Base-by-base conservation (phyloP, 257 asterid species). In the Nicotiana tabacum region DNA sequence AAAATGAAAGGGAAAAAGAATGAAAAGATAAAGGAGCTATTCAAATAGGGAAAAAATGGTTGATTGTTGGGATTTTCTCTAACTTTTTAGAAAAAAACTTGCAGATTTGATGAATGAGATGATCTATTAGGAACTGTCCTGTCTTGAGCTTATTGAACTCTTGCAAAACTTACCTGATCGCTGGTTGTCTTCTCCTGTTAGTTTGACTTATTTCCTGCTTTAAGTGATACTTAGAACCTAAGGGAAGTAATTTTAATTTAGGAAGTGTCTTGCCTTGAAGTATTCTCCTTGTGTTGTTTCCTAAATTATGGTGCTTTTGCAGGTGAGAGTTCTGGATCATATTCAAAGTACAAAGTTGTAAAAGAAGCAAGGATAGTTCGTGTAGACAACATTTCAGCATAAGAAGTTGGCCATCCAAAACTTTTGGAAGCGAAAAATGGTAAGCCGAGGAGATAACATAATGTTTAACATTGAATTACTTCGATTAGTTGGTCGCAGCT, bases 251-350 rank as follows among this genome's bases (percentile, higher is more conserved):
- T 37, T 39, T 32, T 32, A 2, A 32, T 69, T n/a, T 69, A n/a
- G 48, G 0, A 35, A 29, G 60, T 69, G 77, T 46, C 78, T 70
- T 70, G 4, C 60, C 60, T 46, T 46, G 37, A 72, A 72, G 78
- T 72, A 72, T 74, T 74, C 24, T n/a, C 57, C 37, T 74, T 27
- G 60, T 46, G 27, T 48, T 62, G 43, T 76, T 51, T 51, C 6
- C 62, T 76, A 76, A 76, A 27, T 51, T 48, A 29, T 76, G 80
- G 64, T 15, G 79, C 61, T 74, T 74, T 74, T 74, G 27, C 56
- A 74, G 79, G 15, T 74, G 61, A 24, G 61, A 74, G 39, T 46
- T 24, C 37, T 74, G 61, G 79, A 24, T 48, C 79, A 46, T 48
- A 51, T 46, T 72, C 60, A 7, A 74, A 13, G 79, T 74, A 74